These are phyloP conservation scores for Daedaleopsis nitida DNA, from an alignment of 768 basidiomycete genomes.

Conservation along the genomic window DNA sequence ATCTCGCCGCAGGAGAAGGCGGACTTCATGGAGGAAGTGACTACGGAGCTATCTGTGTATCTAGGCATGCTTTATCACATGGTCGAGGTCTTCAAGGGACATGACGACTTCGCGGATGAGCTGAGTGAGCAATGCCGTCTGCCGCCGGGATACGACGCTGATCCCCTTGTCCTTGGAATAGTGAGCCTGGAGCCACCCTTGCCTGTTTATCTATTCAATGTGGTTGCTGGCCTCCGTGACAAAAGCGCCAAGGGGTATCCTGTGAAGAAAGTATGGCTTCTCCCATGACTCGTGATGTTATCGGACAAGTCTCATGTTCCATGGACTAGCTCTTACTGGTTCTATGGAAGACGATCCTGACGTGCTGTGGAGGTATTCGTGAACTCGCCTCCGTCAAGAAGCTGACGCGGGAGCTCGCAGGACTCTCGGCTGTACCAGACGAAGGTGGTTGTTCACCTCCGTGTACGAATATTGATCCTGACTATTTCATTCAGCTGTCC, in stretches of 20 bases:
- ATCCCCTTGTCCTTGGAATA: constrained; percentile 34
- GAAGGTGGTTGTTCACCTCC: constrained; percentile 38
- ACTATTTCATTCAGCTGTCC: constrained; percentile 43
- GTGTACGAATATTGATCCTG: constrained; percentile 3
- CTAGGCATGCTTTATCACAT: constrained; percentile 95
- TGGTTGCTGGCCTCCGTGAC: constrained; percentile 89
- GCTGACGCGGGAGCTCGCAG: constrained; percentile 82
- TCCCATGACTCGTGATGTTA: constrained; percentile 15
- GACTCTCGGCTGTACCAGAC: constrained; percentile 58
- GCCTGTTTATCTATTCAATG: constrained; percentile 88
- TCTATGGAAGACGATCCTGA: constrained; percentile 91
- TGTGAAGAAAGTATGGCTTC: constrained; percentile 79
- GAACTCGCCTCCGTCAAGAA: constrained; percentile 84
- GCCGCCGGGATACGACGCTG: constrained; percentile 19
- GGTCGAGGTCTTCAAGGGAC: constrained; percentile 89
- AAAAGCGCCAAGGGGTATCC: constrained; percentile 95
- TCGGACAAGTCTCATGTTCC: constrained; percentile 9
- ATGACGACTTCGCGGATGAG: constrained; percentile 95
- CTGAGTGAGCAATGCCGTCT: constrained; percentile 65
- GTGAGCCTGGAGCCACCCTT: constrained; percentile 96
- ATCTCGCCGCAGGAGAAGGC: constrained; percentile 70
- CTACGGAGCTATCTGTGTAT: constrained; percentile 91
- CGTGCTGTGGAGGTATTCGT: constrained; percentile 90
- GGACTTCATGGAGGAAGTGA: constrained; percentile 86
- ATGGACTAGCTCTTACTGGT: constrained; percentile 77